Conservation (phyloP, 768 basidiomycete species). For the Suillus paluster region DNA sequence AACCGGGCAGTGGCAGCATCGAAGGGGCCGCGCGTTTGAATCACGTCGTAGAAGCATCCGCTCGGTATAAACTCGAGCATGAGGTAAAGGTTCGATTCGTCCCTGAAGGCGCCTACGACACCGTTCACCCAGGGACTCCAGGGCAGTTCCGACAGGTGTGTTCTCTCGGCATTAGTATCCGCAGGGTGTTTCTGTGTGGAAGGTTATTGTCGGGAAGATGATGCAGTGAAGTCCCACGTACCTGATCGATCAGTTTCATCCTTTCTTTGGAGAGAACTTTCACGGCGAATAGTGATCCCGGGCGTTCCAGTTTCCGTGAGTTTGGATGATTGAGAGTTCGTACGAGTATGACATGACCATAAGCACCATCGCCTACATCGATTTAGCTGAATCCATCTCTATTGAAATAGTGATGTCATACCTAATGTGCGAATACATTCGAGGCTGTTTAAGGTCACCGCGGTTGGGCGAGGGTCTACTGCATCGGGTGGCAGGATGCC, state of each 20-base stretch:
- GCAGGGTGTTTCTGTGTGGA: constrained; percentile 26
- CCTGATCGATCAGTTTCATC: constrained; percentile 37
- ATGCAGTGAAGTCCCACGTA: constrained; percentile 18
- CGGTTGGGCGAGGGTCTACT: constrained; percentile 40
- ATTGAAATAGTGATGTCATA: constrained; percentile 12
- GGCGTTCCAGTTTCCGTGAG: constrained; percentile 35
- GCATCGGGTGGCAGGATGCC: constrained; percentile 28
- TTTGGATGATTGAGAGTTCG: constrained; percentile 34
- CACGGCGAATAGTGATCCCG: constrained; percentile 48
- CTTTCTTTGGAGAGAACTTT: constrained; percentile 46
- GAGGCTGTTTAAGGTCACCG: constrained; percentile 42
- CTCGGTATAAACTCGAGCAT: constrained; percentile 54
- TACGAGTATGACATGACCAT: constrained; percentile 48
- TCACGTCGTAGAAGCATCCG: constrained; percentile 45
- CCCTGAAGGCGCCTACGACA: constrained; percentile 49
- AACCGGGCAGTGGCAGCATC: constrained; percentile 44
- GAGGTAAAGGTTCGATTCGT: constrained; percentile 52
- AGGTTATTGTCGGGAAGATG: constrained; percentile 7
- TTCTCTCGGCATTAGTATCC: constrained; percentile 47
- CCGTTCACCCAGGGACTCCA: constrained; percentile 62
- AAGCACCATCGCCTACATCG: constrained; percentile 44
- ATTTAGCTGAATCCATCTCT: constrained; percentile 8
- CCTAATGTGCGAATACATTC: constrained; percentile 49
- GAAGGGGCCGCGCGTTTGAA: constrained; percentile 37
- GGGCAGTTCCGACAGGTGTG: constrained; percentile 42